Percentiles rank a stretch among this genome's conserved stretches.
Conservation (phyloP, 2,329 filamentous ascomycete species). For the Pseudocercospora ulei region DNA sequence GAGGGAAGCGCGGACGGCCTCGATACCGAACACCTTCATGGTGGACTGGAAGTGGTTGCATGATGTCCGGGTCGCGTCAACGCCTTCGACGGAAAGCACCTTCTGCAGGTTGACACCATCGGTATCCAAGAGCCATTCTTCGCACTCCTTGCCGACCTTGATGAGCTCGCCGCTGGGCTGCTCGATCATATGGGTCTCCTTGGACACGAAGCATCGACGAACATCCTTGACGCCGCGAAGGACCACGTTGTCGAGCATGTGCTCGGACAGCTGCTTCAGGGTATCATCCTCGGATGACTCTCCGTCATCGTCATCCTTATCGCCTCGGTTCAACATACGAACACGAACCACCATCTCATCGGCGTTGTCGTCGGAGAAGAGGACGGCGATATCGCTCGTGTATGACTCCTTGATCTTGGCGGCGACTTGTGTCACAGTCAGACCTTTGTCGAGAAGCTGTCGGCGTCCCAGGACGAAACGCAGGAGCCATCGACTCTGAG, state of each 20-base stretch:
- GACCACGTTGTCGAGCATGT: conserved; percentile 82
- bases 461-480: conserved; percentile 88
- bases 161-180: conserved; percentile 62
- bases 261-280: conserved; percentile 81
- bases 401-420: conserved; percentile 83
- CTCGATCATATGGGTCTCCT: conserved; percentile 59
- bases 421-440: conserved; percentile 86
- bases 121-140: conserved; percentile 94
- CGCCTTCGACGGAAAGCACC: conserved; percentile 76
- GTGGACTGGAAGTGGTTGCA: conserved; percentile 95
- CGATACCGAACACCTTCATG: conserved; percentile 90
- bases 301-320: conserved; percentile 53
- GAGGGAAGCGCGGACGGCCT: conserved; percentile 78
- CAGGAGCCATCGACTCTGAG: conserved; percentile 87
- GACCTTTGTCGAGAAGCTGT: conserved; percentile 87
- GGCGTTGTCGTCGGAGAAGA: conserved; percentile 97
- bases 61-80: conserved; percentile 75
- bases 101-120: conserved; percentile 77
- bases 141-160: conserved; percentile 64
- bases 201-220: conserved; percentile 85
- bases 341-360: conserved; percentile 91
- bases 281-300: conserved; percentile 69
- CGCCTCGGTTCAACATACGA: conserved; percentile 42
- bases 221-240: conserved; percentile 84
- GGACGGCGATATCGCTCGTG: conserved; percentile 71